Base-by-base conservation (phyloP, 2,329 filamentous ascomycete genomes). In the Ascochyta rabiei region DNA sequence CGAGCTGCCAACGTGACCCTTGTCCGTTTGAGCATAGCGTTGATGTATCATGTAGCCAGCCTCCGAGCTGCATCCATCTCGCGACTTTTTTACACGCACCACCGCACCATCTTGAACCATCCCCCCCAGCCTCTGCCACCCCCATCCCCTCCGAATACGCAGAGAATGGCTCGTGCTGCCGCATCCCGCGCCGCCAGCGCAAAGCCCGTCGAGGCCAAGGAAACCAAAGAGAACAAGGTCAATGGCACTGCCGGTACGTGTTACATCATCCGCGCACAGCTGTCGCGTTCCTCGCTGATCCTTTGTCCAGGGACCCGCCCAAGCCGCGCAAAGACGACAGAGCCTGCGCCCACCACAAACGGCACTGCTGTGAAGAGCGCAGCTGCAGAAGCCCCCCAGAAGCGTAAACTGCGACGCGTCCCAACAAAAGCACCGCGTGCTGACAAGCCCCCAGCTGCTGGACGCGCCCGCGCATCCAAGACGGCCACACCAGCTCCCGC, bases 191-290 rank as follows among this genome's bases (percentile, higher is more conserved):
- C 66, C 44, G 63, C 68, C 26, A 62, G 64, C 56, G 63, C 66
- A 48, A 66, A 68, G 53, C 57, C 68, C 52, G 56, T 60, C n/a
- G 63, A 64, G 30, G 55, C 60, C 19, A 69, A 69, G 54, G 62
- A 62, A 52, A 63, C 23, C 30, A 43, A 50, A 48, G 48, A 52
- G 35, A 53, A 52, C 48, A 53, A 50, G 23, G 53, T 65, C 55
- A 75, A 68, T 62, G 65, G 71, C 56, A 65, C 71, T 16, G 52
- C 52, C 8, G 64, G 69, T 69, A 70, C 53, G 67, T 24, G 40
- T 67, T 61, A 57, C 56, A 56, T 46, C 18, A 50, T 42, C 46
- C 46, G 41, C 48, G 56, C 12, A 19, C 46, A 48, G 44, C 45
- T 48, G 31, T 44, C 42, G 41, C 51, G 50, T 58, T 53, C 47